Base-by-base conservation (phyloP, 2,329 filamentous ascomycete genomes). In the Ustulina deusta region DNA sequence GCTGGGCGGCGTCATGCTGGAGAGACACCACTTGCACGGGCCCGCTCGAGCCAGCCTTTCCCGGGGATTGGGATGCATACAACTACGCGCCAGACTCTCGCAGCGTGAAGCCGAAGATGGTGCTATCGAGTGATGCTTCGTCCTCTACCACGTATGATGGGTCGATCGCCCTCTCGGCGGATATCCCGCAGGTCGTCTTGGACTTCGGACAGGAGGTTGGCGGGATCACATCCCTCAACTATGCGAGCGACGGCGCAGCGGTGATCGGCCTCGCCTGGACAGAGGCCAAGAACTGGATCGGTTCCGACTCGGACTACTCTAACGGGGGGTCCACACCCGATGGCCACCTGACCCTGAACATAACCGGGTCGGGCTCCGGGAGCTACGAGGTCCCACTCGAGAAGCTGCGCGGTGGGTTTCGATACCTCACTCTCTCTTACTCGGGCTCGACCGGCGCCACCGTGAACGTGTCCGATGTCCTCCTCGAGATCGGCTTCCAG, bases 171-270 rank as follows among this genome's bases (percentile, higher is more conserved):
- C 42, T 58, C 10, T 61, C 59, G 1, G 29, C 17, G 6, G 25
- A 34, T 44, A 63, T 5, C 13, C 22, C 54, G 7, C 40, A 49
- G 25, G 54, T 59, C 6, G 83, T 88, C 1, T 86, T 87, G 64
- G 87, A 89, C 74, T 89, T 89, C 73, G 86, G 86, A 3, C 79
- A 82, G 27, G 85, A 89, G 73, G 85, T 89, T 5, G 87, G 86
- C 42, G 87, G 87, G 5, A 83, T 88, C 63, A 77, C 85, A 5
- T 83, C 81, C 3, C 71, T 89, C n/a, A 76, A 81, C 10, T 89
- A 87, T 71, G 77, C 81, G 4, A 79, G 79, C 11, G 79, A 80
- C 2, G 74, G 75, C 17, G 72, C 69, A 17, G 81, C 80, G 3
- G 73, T 78, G 1, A 69, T 86, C 6, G 83, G 83, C 0, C 71